A percentile compares a stretch with the other conserved stretches of the same genome.
These are phyloP conservation scores for Calonectria crousiana DNA, from an alignment of 2,329 filamentous ascomycete species.

Conservation along the genomic window DNA sequence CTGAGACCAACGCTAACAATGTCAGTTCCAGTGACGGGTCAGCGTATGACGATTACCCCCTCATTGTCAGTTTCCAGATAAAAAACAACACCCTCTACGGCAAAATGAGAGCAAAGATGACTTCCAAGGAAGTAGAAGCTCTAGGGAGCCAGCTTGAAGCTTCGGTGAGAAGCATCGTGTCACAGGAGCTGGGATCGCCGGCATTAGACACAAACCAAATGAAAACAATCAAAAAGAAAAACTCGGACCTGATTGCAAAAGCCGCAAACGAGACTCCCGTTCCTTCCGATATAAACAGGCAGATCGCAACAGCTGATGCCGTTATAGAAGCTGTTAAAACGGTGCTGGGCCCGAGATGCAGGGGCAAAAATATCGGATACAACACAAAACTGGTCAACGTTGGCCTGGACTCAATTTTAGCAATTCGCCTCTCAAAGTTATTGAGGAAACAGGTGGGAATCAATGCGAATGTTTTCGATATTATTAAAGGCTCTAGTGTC, in stretches of 20 bases:
- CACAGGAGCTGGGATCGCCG: not conserved
- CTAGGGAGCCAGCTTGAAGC: not conserved
- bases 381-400: not conserved
- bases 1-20: not conserved
- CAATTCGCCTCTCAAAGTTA: not conserved
- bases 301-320: not conserved
- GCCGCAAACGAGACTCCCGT: too few relatives aligned
- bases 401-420: not conserved
- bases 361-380: not conserved
- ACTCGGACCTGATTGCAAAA: too few relatives aligned
- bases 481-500: not conserved
- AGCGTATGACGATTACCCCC: not conserved
- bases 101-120: not conserved
- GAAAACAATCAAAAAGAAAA: not conserved
- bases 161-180: not conserved
- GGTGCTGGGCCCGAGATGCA: not conserved
- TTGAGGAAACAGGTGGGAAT: not conserved
- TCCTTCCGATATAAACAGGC: not conserved
- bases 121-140: not conserved
- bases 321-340: not conserved
- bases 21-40: not conserved
- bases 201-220: not conserved
- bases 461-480: not conserved
- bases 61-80: not conserved
- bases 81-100: not conserved